Percentiles rank a stretch among this genome's conserved stretches.
phyloP scores from a whole-genome alignment of 2,329 filamentous ascomycete genomes.

The Talaromyces rugulosus region DNA sequence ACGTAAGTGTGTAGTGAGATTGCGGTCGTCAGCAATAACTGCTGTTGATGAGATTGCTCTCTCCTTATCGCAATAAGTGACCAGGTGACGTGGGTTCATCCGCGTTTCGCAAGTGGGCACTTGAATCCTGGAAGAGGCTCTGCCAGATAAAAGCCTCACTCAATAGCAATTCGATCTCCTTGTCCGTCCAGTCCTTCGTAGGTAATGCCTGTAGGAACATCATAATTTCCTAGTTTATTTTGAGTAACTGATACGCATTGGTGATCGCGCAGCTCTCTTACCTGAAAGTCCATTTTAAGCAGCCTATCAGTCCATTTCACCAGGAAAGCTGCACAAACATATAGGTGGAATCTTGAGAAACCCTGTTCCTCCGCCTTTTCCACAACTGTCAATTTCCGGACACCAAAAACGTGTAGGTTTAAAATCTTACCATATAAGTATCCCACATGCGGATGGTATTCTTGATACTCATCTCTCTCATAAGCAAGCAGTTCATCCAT shows the following conservation, averaged over 20 bases:
- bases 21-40: background rate
- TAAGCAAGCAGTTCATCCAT: slow-evolving; percentile 99
- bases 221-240: slow-evolving; percentile 73
- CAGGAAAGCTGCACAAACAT: slow-evolving; percentile 94
- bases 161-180: slow-evolving; percentile 91
- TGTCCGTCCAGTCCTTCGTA: slow-evolving; percentile 92
- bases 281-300: slow-evolving; percentile 88
- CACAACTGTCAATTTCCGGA: slow-evolving; percentile 16
- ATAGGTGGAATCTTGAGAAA: slow-evolving; percentile 96
- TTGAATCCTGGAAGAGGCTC: slow-evolving; percentile 89
- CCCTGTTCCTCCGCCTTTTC: slow-evolving; percentile 91
- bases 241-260: background rate
- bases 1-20: background rate
- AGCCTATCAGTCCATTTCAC: slow-evolving; percentile 98
- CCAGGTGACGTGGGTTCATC: slow-evolving; percentile 31
- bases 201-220: slow-evolving; percentile 97
- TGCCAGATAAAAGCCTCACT: slow-evolving; percentile 99
- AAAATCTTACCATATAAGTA: slow-evolving; percentile 75
- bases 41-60: background rate
- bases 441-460: slow-evolving; percentile 99
- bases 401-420: background rate
- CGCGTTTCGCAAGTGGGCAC: slow-evolving; percentile 66
- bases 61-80: slow-evolving; percentile 19
- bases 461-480: slow-evolving; percentile 93
- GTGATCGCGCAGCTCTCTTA: slow-evolving; percentile 15